Evolutionary conservation across 2,329 filamentous ascomycete species (phyloP), one percentile per base, ranked within the genome.

Genomic region (Colletotrichum sp.): DNA sequence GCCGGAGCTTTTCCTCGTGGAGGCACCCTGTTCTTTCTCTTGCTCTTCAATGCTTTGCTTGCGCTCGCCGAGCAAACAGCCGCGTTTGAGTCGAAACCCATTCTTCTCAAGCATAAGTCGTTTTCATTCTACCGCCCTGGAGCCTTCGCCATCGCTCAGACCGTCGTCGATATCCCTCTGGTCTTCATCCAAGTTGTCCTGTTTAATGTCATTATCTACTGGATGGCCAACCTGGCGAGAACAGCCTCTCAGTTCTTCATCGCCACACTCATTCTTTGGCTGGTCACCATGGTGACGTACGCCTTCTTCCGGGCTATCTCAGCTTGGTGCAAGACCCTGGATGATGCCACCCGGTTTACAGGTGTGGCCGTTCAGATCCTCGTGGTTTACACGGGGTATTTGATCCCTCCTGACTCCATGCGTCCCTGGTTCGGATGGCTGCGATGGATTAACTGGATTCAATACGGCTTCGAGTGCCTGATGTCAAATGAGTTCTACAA

Each of bases 81-180:
- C 2, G 88, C 91, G 0, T 94, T 94, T 77, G 83, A 88, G 63
- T 89, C 88, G 26, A 89, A 92, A 59, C 92, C 92, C 0, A 93
- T 95, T 71, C 82, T 95, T 52, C 84, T 93, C 69, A 94, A 94
- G 81, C 93, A 94, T 82, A 94, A 94, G 80, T 91, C 89, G 28
- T 94, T 94, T 77, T 92, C 91, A 0, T 94, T 94, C 81, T 94
- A 94, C 77, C 90, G 89, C 5, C 91, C 91, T 3, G 86, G 90
- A 0, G 91, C 91, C 21, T 91, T 89, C 75, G 90, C 90, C 9
- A 69, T 83, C 8, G 82, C 81, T 3, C 81, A 82, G 62, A 82
- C 79, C 4, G 59, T 80, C 5, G 79, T 82, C 12, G 82, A 93
- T 78, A 81, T 91, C 1, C 91, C 91, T 0, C 82, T 92, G 10